phyloP scores from a whole-genome alignment of 768 basidiomycete species.

The Boletus tomentosulus region DNA sequence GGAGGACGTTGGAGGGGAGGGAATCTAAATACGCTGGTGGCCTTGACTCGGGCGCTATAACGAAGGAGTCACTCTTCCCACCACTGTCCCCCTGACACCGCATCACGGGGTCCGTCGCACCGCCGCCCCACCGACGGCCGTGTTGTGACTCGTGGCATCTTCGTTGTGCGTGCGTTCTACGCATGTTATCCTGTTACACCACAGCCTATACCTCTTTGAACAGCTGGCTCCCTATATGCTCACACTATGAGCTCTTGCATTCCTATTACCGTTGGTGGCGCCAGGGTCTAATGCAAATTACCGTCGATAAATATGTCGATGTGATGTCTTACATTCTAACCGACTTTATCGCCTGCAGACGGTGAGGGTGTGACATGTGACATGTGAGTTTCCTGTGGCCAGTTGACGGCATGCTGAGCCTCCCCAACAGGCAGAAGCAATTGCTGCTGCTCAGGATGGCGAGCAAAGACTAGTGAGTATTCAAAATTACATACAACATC shows the following conservation, averaged over 20 bases:
- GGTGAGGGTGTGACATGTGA: slow-evolving; percentile 55
- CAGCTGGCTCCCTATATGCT: slow-evolving; percentile 26
- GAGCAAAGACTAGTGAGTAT: slow-evolving; percentile 81
- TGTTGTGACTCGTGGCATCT: neutral
- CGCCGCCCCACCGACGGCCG: slow-evolving; percentile 7
- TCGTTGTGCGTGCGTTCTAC: no score
- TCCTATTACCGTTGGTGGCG: slow-evolving; percentile 60
- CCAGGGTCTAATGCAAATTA: slow-evolving; percentile 86
- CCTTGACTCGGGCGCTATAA: slow-evolving; percentile 29
- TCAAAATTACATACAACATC: neutral
- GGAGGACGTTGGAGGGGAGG: slow-evolving; percentile 6
- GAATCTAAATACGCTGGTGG: slow-evolving; percentile 20
- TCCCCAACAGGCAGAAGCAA: slow-evolving; percentile 51
- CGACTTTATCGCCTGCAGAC: no score
- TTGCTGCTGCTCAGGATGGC: slow-evolving; percentile 45
- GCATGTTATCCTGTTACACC: neutral
- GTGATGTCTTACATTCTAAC: no score
- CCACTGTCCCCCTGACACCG: slow-evolving; percentile 24
- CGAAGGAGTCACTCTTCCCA: slow-evolving; percentile 31
- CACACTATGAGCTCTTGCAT: slow-evolving; percentile 52
- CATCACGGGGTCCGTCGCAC: slow-evolving; percentile 21
- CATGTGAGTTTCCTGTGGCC: slow-evolving; percentile 35
- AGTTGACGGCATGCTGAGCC: neutral
- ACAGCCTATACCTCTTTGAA: neutral
- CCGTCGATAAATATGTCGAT: slow-evolving; percentile 66